These are phyloP conservation scores for Naegleria fowleri DNA, from an alignment of 208 protist species.

Conservation along the genomic window DNA sequence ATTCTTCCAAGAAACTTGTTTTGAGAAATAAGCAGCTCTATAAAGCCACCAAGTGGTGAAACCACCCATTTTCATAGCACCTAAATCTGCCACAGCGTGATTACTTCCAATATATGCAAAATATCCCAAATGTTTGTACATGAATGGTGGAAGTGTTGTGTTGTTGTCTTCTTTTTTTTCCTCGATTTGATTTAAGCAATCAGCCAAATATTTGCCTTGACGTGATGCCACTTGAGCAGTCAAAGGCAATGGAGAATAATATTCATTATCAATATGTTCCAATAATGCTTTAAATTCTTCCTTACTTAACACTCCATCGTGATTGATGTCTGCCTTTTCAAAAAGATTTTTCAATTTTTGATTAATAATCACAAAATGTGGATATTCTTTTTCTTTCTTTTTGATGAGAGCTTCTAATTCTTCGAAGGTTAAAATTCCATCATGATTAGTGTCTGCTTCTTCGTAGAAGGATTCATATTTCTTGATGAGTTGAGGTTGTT, in stretches of 20 bases:
- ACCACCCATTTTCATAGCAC: not conserved
- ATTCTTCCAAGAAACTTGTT: slow-evolving; percentile 17
- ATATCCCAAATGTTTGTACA: not conserved
- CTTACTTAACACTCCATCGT: not conserved
- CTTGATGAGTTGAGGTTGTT: not conserved
- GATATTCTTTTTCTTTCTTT: not conserved
- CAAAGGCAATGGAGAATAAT: not conserved
- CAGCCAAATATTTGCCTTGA: not conserved
- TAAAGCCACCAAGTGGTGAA: not conserved
- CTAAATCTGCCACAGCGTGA: not conserved
- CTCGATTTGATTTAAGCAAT: not conserved
- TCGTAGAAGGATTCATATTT: not conserved
- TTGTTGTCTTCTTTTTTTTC: not conserved
- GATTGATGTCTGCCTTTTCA: not conserved
- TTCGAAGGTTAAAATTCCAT: not conserved
- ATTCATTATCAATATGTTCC: not conserved
- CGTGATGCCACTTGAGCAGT: not conserved
- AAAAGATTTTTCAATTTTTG: not conserved
- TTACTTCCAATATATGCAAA: slow-evolving; percentile 8
- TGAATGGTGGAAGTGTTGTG: not conserved
- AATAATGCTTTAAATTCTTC: slow-evolving; percentile 4
- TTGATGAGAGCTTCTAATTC: not conserved
- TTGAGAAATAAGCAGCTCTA: not conserved
- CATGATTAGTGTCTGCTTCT: not conserved
- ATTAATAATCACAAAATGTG: not conserved